Evolutionary conservation across 495 filamentous ascomycete genomes (phyloP), one percentile per base, ranked within the genome.

Genomic region (Lepraria neglecta): DNA sequence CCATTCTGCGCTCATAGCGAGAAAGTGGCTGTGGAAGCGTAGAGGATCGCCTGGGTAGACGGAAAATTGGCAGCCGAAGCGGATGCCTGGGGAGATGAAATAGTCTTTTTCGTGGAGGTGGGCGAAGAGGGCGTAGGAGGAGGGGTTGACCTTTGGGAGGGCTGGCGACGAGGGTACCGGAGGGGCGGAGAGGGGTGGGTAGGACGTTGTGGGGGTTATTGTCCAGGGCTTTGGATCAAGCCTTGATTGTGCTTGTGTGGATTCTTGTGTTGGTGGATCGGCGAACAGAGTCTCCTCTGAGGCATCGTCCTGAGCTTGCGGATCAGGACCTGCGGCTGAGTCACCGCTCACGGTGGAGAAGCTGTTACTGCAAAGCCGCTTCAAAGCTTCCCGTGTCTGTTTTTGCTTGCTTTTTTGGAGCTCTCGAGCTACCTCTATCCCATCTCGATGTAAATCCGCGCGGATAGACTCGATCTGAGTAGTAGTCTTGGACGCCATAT

Each of bases 41-140:
- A 97, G 76, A 0, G 94, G 89, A 72, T 98, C 94, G 38, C 95
- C 95, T 0, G 94, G 94, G 68, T 98, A 97, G 1, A 92, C 91
- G 60, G 88, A 87, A 74, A 90, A 96, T 69, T 96, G 85, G 68
- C 91, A 95, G 38, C 94, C 94, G 68, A 98, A 98, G 30, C 94
- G 89, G 33, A 98, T 78, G 10, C 95, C 94, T 2, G 94, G 95
- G 46, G 87, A 88, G 44, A 95, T 81, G 75, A 87, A 98, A 72
- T 96, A 98, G 42, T 85, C 87, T 15, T 81, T 75, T 9, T 79
- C 74, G 67, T 97, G 91, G 21, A 97, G 80, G 69, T 94, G 85
- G 17, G 79, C 81, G 75, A 84, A 89, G n/a, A 91, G 73, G 10
- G 84, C 78, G 60, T 84, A 82, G 5, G 76, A 74, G 7, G 69